Percentiles rank a stretch among this genome's conserved stretches.
Conservation (phyloP, 2,329 filamentous ascomycete genomes). For the Fusarium armeniacum region DNA sequence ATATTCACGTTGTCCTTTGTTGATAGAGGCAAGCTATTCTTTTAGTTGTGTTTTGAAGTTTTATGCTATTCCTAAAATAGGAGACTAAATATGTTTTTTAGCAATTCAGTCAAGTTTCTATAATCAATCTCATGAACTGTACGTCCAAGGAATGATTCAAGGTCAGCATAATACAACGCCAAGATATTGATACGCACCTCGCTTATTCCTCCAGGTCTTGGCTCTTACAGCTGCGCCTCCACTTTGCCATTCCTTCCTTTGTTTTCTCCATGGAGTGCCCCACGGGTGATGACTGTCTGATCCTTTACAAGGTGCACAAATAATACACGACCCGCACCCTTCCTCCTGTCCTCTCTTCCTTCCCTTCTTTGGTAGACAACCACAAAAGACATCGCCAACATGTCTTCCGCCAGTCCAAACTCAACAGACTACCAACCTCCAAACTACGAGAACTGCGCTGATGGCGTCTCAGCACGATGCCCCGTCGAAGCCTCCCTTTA, state of each 20-base stretch:
- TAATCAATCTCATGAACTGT: too few relatives aligned
- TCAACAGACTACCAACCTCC: slow-evolving; percentile 25
- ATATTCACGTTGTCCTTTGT: not conserved
- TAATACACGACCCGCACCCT: not conserved
- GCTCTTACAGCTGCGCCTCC: slow-evolving; percentile 31
- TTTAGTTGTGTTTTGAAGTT: too few relatives aligned
- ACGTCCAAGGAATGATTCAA: too few relatives aligned
- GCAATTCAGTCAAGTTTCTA: too few relatives aligned
- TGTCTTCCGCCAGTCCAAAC: slow-evolving; percentile 17
- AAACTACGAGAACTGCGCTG: slow-evolving; percentile 27
- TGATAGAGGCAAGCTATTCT: too few relatives aligned
- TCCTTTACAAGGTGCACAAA: too few relatives aligned
- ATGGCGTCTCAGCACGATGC: slow-evolving; percentile 30
- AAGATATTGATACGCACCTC: slow-evolving; percentile 25
- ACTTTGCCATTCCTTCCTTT: slow-evolving; percentile 19
- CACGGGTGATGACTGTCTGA: not conserved
- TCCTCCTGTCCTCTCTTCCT: too few relatives aligned
- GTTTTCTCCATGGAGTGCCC: slow-evolving; percentile 11
- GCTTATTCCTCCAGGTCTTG: slow-evolving; percentile 22
- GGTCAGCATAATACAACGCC: slow-evolving; percentile 18
- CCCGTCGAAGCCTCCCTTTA: slow-evolving; percentile 48
- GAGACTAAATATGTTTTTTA: too few relatives aligned
- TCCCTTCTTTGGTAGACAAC: not conserved
- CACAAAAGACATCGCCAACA: not conserved
- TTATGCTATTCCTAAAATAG: not conserved